phyloP scores from a whole-genome alignment of 2,329 filamentous ascomycete species.

The Nannizziopsis arthrosporioides region DNA sequence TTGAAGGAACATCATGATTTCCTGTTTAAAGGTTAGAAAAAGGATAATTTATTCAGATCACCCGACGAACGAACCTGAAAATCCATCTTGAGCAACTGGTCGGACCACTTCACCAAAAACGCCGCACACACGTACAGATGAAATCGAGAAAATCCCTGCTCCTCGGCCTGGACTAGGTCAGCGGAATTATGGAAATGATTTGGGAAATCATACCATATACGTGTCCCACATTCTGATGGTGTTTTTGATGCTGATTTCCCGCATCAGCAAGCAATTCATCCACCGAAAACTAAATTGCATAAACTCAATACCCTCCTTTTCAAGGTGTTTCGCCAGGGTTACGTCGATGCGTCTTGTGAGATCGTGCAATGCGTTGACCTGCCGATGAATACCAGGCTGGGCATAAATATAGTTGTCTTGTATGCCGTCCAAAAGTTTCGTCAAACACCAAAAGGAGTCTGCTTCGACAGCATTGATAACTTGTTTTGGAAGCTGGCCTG shows the following conservation, averaged over 20 bases:
- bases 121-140: constrained; percentile 97
- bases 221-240: constrained; percentile 99
- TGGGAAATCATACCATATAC: constrained; percentile 61
- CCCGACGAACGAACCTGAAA: constrained; percentile 48
- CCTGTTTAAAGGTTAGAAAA: constrained; percentile 41
- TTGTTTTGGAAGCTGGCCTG: constrained; percentile 76
- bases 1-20: constrained; percentile 99
- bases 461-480: constrained; percentile 95
- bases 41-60: background rate
- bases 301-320: constrained; percentile 86
- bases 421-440: constrained; percentile 94
- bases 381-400: constrained; percentile 89
- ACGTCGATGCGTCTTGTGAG: constrained; percentile 83
- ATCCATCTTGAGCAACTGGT: constrained; percentile 91
- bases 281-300: constrained; percentile 98
- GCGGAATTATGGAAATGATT: constrained; percentile 12
- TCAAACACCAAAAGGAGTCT: constrained; percentile 96
- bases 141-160: constrained; percentile 96
- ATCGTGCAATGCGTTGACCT: constrained; percentile 79
- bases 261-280: constrained; percentile 99
- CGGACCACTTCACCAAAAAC: constrained; percentile 96
- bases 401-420: constrained; percentile 99
- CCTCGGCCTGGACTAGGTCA: constrained; percentile 60
- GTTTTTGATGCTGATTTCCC: constrained; percentile 90
- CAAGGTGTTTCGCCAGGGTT: constrained; percentile 72